Conservation (phyloP, 208 protist species). For the Wallacemonas sp. region DNA sequence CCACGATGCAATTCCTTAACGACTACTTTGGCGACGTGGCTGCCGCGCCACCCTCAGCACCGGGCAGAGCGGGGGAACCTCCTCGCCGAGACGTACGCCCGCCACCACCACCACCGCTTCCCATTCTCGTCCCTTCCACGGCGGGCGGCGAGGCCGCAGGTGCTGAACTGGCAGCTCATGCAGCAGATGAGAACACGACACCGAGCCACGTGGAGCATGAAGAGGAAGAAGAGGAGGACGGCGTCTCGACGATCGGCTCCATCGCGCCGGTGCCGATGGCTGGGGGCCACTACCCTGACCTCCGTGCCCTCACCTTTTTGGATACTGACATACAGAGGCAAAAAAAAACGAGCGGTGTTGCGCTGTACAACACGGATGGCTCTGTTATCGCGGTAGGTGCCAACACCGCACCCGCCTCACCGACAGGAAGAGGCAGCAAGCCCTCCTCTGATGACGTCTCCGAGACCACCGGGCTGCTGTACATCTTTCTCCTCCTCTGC, state of each 20-base stretch:
- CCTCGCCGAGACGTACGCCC: too few relatives aligned
- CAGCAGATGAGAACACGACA: background rate
- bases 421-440: background rate
- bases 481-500: constrained; percentile 17
- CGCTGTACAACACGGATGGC: constrained; percentile 3
- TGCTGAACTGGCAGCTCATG: too few relatives aligned
- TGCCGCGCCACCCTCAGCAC: too few relatives aligned
- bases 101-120: too few relatives aligned
- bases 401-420: background rate
- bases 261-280: constrained; percentile 1
- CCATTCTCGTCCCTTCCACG: too few relatives aligned
- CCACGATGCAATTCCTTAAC: constrained; percentile 2
- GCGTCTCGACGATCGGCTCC: background rate
- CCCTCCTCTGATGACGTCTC: constrained; percentile 16
- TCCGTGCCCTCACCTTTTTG: background rate
- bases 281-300: constrained; percentile 5
- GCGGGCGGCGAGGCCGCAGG: too few relatives aligned
- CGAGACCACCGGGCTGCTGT: constrained; percentile 8
- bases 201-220: background rate
- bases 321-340: background rate
- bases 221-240: background rate
- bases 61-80: too few relatives aligned
- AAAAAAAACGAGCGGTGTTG: background rate
- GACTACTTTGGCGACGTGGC: constrained; percentile 1
- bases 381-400: background rate